Evolutionary conservation across 768 basidiomycete species (phyloP), one percentile per base, ranked within the genome.

Genomic region (Tylopilus intermedius): DNA sequence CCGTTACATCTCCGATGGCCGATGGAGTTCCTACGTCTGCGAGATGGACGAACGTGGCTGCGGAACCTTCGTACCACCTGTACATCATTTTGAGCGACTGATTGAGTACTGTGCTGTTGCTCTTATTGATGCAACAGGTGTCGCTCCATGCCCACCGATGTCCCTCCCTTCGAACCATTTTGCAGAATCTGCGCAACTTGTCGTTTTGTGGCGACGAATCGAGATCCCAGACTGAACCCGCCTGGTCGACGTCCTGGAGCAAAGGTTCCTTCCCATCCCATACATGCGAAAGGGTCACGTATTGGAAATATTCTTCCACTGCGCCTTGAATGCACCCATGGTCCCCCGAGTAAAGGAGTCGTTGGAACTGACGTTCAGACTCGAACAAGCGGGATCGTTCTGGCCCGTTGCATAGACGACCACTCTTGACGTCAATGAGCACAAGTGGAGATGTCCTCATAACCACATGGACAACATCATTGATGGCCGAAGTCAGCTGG

Each of bases 131-230:
- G 11, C 58, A 59, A 6, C 52, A 52, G 2, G 56, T 54, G 11
- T 59, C 56, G 1, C 45, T 45, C 56, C 56, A 59, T 1, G 51
- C 55, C 59, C 59, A 61, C 29, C 56, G 52, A 24, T 47, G 58
- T 18, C 56, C 55, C 7, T 54, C 53, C 4, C 8, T 27, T 11
- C 38, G 47, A 21, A 49, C 48, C 26, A 39, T 29, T 8, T 43
- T 37, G n/a, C 58, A 60, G n/a, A 60, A 60, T 2, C 15, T 30
- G 4, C 9, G 33, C 32, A 60, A 15, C 47, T 60, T 60, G 1
- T 48, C 30, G 32, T 43, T 53, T 5, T 32, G 26, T 0, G 30
- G 43, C 0, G 58, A 54, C 2, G 52, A 24, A 24, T 24, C 55
- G 1, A 60, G 51, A 0, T 45, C 8, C 54, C 39, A 60, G 9